phyloP scores from a whole-genome alignment of 768 basidiomycete genomes.

The Agrocybe pediades region DNA sequence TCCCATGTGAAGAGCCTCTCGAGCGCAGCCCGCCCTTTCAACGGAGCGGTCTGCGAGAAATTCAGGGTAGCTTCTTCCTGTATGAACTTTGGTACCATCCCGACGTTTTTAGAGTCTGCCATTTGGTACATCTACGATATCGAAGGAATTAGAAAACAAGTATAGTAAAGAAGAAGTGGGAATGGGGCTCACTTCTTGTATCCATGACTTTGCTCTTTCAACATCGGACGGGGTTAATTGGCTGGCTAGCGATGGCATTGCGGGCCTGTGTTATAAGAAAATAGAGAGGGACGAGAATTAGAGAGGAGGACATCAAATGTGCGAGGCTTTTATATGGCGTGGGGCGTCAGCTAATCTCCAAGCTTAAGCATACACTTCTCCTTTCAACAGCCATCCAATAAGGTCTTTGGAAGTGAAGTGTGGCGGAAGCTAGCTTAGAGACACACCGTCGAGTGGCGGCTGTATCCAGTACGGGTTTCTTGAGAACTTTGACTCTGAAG shows the following conservation, averaged over 20 bases:
- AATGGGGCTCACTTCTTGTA: slow-evolving; percentile 5
- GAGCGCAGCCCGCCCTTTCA: slow-evolving; percentile 11
- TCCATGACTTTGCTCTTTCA: slow-evolving; percentile 8
- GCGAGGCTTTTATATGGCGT: no score
- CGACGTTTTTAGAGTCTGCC: slow-evolving; percentile 17
- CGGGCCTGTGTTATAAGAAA: neutral
- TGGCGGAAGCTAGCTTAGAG: neutral
- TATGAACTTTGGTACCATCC: slow-evolving; percentile 14
- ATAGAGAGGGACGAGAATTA: no score
- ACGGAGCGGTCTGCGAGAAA: slow-evolving; percentile 5
- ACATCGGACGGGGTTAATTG: slow-evolving; percentile 2
- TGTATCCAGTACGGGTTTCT: neutral
- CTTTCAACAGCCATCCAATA: neutral
- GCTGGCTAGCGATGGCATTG: neutral
- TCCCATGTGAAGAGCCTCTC: slow-evolving; percentile 19
- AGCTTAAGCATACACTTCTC: neutral
- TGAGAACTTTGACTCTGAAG: no score
- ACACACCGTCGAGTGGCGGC: neutral
- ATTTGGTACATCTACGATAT: slow-evolving; percentile 16
- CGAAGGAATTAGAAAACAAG: neutral
- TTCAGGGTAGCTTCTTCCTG: slow-evolving; percentile 15
- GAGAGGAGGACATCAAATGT: no score
- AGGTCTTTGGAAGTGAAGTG: neutral
- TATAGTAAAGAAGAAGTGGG: no score
- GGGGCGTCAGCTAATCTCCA: no score